Evolutionary conservation across 2,329 filamentous ascomycete species (phyloP).

Genomic region (Scedosporium minutisporum): DNA sequence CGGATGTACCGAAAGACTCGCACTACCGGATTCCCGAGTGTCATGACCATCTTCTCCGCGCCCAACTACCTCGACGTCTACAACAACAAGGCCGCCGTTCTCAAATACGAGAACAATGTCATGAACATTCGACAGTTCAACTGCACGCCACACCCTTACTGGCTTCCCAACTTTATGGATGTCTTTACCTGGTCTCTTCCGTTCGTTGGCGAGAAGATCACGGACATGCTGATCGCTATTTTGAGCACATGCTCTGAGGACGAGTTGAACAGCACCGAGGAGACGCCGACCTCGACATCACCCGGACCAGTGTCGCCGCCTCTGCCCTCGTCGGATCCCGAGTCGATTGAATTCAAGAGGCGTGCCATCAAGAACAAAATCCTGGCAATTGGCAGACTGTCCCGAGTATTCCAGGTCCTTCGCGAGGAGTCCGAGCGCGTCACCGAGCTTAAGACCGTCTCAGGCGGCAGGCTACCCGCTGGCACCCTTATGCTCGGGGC

Average conservation of each 20-base stretch:
- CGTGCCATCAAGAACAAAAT: conserved; percentile 99
- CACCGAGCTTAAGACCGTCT: conserved; percentile 93
- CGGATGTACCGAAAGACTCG: conserved; percentile 98
- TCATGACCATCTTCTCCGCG: conserved; percentile 99
- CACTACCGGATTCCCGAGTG: conserved; percentile 95
- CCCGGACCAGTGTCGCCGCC: conserved; percentile 68
- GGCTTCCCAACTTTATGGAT: conserved; percentile 99
- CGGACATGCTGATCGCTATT: conserved; percentile 98
- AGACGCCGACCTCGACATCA: conserved; percentile 60
- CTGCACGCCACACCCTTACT: conserved; percentile 98
- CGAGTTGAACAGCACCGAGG: conserved; percentile 76
- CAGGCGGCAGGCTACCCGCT: conserved; percentile 82
- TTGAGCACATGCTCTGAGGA: conserved; percentile 99
- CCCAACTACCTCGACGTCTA: conserved; percentile 99
- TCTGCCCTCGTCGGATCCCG: conserved; percentile 53
- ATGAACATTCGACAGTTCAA: conserved; percentile 99
- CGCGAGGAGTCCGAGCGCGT: conserved; percentile 96
- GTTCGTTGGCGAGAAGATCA: conserved; percentile 98
- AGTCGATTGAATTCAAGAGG: conserved; percentile 87
- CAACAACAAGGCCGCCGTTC: conserved; percentile 98
- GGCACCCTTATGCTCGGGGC: conserved; percentile 97
- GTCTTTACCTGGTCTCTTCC: conserved; percentile 99
- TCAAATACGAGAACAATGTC: conserved; percentile 99
- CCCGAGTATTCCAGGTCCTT: conserved; percentile 94
- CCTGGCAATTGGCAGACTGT: conserved; percentile 88